These are phyloP conservation scores for Fusarium subglutinans DNA, from an alignment of 2,329 filamentous ascomycete species.

Conservation along the genomic window DNA sequence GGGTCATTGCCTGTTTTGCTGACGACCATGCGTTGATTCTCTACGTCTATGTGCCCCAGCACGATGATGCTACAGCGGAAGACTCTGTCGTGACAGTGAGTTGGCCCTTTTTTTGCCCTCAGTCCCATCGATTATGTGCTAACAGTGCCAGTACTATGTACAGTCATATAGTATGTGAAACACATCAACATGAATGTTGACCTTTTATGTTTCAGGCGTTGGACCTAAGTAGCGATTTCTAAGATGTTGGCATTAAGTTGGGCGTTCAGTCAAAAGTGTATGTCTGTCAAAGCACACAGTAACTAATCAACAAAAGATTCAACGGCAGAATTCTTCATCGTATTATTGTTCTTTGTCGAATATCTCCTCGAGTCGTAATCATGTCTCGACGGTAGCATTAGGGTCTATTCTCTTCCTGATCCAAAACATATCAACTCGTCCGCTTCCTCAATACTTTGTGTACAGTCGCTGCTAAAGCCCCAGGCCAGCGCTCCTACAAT, in stretches of 20 bases:
- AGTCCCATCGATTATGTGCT: constrained; percentile 18
- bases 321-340: constrained; percentile 20
- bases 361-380: constrained; percentile 17
- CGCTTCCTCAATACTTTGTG: constrained; percentile 16
- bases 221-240: neutral
- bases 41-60: constrained; percentile 81
- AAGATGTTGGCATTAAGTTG: constrained; percentile 9
- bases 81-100: constrained; percentile 79
- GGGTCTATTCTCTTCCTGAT: constrained; percentile 32
- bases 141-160: constrained; percentile 52
- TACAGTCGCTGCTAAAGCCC: constrained; percentile 29
- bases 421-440: constrained; percentile 33
- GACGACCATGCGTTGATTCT: constrained; percentile 83
- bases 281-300: neutral
- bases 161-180: constrained; percentile 52
- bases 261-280: neutral
- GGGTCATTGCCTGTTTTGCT: constrained; percentile 91
- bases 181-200: neutral
- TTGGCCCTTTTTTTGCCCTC: constrained; percentile 4
- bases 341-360: constrained; percentile 31
- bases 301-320: no score
- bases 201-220: constrained; percentile 16
- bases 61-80: constrained; percentile 71
- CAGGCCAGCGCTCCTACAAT: constrained; percentile 7
- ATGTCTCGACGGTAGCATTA: constrained; percentile 18